Evolutionary conservation across 352 stramenopile genomes (phyloP), one percentile per base, ranked within the genome.

Genomic region (Thalassiosira exigua): DNA sequence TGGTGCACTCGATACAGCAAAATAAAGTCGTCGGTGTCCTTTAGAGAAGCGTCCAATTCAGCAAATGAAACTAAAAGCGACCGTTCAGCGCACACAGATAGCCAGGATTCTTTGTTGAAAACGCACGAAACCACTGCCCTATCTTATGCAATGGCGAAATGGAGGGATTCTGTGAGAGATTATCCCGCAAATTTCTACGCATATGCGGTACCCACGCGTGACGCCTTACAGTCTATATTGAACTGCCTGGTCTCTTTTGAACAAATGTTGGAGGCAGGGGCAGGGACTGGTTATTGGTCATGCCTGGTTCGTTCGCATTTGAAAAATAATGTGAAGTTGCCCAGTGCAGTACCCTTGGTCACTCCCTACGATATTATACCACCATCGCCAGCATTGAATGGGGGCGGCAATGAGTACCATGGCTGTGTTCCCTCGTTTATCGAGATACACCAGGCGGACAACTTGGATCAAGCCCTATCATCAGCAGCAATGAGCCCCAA

Each of bases 251-350:
- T 24, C 5, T 19, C 33, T 26, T 11, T 70, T 4, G 36, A 46
- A 50, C 33, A 71, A 58, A 67, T 91, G 19, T 24, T 92, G 1
- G 88, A 93, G 74, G 75, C 86, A 21, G 88, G 88, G 61, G 84
- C 88, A 29, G 88, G 88, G 41, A 93, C 88, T 29, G 88, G 88
- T 32, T 93, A 92, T 70, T 69, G 90, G 41, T 83, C 86, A 11
- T 67, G 79, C 29, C 53, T 91, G n/a, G 32, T 85, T 21, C 32
- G 27, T 41, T 65, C 53, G 22, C 39, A 59, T 50, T 64, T 52
- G 36, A 56, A 65, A 26, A 27, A 57, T 21, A 48, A 60, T 36
- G 39, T 1, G 44, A 1, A 44, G 48, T 9, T 3, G 32, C 44
- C 7, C n/a, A n/a, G n/a, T n/a, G n/a, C n/a, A n/a, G n/a, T n/a